Base-by-base conservation (phyloP, 2,329 filamentous ascomycete genomes). In the Calonectria fujianensis region DNA sequence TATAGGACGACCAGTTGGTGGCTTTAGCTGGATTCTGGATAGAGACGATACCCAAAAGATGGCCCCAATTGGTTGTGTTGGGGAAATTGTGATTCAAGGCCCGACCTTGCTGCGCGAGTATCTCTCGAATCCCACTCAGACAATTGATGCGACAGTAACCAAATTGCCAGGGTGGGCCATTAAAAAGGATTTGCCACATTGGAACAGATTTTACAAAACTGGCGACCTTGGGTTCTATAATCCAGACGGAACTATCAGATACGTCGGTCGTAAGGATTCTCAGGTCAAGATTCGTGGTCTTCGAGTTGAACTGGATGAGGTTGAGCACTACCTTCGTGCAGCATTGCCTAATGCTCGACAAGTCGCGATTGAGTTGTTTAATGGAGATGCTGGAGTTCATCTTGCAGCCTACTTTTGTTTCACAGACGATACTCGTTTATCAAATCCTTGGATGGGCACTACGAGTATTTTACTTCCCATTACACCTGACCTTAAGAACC, bases 201-300 rank as follows among this genome's bases (percentile, higher is more conserved):
- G 57, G 57, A 24, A 29, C 18, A 37, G 57, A 41, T 20, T 63
- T 18, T 63, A 63, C 7, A 63, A 63, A 18, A 63, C 57, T 31
- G 57, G 57, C 2, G 57, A 63, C 24, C n/a, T 63, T 27, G 57
- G 57, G 7, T 41, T 63, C 14, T 41, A 63, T 5, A 63, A 63
- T 31, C 8, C 35, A 8, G 35, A 63, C 37, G 57, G 57, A 63
- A 63, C 57, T 8, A 29, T 63, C 16, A 27, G 35, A 29, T 63
- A 63, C 6, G 7, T 63, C 18, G 57, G 57, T 37, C 83, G 90
- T 7, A 63, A 63, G 37, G 57, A 63, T 41, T 41, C 57, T 6
- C 57, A 63, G 18, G 57, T 63, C 20, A 63, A 63, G 7, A 63
- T 63, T 39, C 57, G 57, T 39, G 57, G 57, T 4, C 24, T 63